phyloP scores from a whole-genome alignment of 306 rosid genomes.

The Pyrus communis region DNA sequence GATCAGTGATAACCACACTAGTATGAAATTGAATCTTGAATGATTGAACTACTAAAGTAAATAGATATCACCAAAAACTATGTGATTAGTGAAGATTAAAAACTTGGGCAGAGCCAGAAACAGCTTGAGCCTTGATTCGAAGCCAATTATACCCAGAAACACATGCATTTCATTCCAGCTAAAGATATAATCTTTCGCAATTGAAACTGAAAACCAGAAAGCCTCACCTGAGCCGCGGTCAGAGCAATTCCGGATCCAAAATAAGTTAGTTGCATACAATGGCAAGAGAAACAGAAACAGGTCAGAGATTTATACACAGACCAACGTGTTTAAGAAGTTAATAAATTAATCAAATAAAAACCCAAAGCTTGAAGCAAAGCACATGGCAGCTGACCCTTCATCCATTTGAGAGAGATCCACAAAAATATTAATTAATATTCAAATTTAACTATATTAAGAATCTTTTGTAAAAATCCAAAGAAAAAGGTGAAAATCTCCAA shows the following conservation, averaged over 20 bases:
- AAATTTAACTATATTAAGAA: not conserved
- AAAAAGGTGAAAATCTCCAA: not conserved
- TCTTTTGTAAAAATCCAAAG: not conserved
- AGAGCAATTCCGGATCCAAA: slow-evolving; percentile 38
- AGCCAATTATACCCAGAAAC: not conserved
- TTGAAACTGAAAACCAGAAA: slow-evolving; percentile 9
- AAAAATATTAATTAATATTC: slow-evolving; percentile 9
- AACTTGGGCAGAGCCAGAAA: not conserved
- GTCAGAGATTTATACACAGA: slow-evolving; percentile 21
- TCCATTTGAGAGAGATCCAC: slow-evolving; percentile 37
- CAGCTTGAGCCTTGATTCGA: not conserved
- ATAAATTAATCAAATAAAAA: slow-evolving; percentile 32
- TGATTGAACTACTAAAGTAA: not conserved
- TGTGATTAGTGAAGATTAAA: not conserved
- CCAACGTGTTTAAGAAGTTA: slow-evolving; percentile 27
- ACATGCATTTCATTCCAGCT: not conserved
- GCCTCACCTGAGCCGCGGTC: slow-evolving; percentile 50
- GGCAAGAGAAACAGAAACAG: slow-evolving; percentile 11
- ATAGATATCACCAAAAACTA: not conserved
- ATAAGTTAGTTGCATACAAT: slow-evolving; percentile 29
- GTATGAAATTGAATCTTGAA: not conserved
- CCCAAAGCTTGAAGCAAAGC: slow-evolving; percentile 35
- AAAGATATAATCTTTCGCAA: not conserved
- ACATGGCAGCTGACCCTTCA: slow-evolving; percentile 41
- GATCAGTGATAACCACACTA: not conserved